phyloP scores from a whole-genome alignment of 2,329 filamentous ascomycete genomes.

The Diaporthe ilicicola region DNA sequence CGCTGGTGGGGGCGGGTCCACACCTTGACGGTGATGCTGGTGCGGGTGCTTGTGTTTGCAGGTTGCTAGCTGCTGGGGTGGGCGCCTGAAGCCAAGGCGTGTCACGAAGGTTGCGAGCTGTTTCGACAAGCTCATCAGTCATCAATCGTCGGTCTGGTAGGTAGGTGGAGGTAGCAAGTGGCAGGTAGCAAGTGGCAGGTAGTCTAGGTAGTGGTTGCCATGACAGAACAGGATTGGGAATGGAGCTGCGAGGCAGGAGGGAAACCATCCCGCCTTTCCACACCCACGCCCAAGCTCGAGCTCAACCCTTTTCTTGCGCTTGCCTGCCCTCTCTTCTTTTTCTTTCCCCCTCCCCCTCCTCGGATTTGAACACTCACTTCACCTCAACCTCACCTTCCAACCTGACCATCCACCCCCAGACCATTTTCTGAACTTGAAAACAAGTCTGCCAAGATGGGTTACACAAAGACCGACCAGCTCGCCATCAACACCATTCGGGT shows the following conservation, averaged over 20 bases:
- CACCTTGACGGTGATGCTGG: not conserved
- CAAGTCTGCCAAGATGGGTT: slow-evolving; percentile 75
- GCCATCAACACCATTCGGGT: slow-evolving; percentile 98
- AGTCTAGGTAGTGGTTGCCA: not conserved
- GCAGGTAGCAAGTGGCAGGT: not conserved
- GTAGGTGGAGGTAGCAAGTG: no score
- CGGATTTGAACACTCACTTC: slow-evolving; percentile 1
- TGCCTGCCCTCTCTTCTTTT: slow-evolving; percentile 19
- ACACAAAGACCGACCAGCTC: slow-evolving; percentile 85
- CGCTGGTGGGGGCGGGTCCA: not conserved
- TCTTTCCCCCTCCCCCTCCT: slow-evolving; percentile 35
- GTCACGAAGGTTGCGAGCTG: slow-evolving; percentile 14
- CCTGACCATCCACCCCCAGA: not conserved
- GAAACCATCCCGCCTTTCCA: slow-evolving; percentile 1
- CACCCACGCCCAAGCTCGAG: not conserved
- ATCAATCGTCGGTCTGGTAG: not conserved
- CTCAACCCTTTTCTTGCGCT: slow-evolving; percentile 17
- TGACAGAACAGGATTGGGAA: not conserved
- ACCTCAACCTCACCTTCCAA: slow-evolving; percentile 17
- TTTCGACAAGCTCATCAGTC: slow-evolving; percentile 7
- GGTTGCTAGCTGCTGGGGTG: not conserved
- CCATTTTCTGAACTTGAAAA: slow-evolving; percentile 35
- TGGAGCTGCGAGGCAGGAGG: not conserved
- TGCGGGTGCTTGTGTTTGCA: not conserved
- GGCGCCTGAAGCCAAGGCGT: slow-evolving; percentile 9